Conservation (phyloP, 139 green algal genomes). For the Tetraselmis striata region DNA sequence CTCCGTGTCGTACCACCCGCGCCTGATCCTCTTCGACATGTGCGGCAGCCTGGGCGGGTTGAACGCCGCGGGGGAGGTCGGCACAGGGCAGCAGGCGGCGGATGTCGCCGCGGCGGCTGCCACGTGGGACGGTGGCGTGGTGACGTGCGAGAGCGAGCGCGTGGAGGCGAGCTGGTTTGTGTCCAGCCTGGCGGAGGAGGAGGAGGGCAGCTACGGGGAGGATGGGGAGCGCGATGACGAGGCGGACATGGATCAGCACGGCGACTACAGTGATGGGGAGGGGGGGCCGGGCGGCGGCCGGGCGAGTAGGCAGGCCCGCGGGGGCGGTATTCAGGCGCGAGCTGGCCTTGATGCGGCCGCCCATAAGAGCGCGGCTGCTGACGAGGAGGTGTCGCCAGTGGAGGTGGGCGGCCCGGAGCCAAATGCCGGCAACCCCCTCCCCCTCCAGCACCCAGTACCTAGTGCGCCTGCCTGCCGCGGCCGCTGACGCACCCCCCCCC, state of each 20-base stretch:
- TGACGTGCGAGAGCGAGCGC: constrained; percentile 28
- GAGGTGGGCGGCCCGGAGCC: too few species aligned
- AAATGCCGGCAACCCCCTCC: too few species aligned
- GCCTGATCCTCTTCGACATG: constrained; percentile 56
- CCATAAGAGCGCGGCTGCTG: too few species aligned
- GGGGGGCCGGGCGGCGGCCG: too few species aligned
- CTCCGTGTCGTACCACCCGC: constrained; percentile 39
- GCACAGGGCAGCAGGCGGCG: neutral
- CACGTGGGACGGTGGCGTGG: constrained; percentile 41
- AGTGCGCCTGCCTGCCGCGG: too few species aligned
- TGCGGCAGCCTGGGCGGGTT: constrained; percentile 43
- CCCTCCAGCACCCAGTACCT: too few species aligned
- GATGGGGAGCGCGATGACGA: constrained; percentile 1
- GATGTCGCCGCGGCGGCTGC: neutral
- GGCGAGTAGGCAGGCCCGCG: too few species aligned
- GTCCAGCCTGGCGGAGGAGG: constrained; percentile 30
- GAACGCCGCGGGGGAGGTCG: neutral
- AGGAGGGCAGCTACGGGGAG: neutral
- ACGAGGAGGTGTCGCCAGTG: too few species aligned
- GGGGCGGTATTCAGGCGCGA: too few species aligned
- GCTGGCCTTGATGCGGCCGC: too few species aligned
- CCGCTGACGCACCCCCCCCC: too few species aligned
- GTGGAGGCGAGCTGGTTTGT: constrained; percentile 41
- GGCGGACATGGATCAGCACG: constrained; percentile 1
- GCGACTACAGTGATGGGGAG: neutral